Base-by-base conservation (phyloP, 1,284 basidiomycete species). In the Peniophora sp. region DNA sequence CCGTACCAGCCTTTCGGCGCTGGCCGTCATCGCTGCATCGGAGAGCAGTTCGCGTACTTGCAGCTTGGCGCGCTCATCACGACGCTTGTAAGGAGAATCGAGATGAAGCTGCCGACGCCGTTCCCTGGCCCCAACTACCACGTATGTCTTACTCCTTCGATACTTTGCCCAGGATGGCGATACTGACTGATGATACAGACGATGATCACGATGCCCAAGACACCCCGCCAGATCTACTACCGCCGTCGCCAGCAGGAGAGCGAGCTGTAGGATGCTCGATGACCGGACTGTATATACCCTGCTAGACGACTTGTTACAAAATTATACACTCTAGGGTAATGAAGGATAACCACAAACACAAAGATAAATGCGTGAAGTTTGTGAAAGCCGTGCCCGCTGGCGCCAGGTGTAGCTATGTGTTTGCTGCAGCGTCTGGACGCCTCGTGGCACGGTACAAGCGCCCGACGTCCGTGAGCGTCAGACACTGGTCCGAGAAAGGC, bases 1-100 rank as follows among this genome's bases (percentile, higher is more conserved):
- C 84, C 85, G 27, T 97, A 97, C 66, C 88, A 96, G 64, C 97
- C 96, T 1, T 99, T 99, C 63, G 97, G 96, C 52, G 95, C 96
- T 44, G 96, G 94, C 23, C 77, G 92, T 58, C 94, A 97, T 70
- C 76, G 94, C 52, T 97, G 95, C 68, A 96, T 97, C 57, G 94
- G 94, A 57, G 94, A 97, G 71, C 91, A 88, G 80, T 99, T 98
- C 63, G 97, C 97, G 14, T 96, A 97, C 66, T 70, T 98, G 51
- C 97, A 99, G 70, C 74, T 99, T 23, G 89, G 92, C 43, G 85
- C 86, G 5, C 78, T 99, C 64, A 72, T 99, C 55, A 68, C 84
- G 8, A 90, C 86, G 10, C 66, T 99, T 53, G 71, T 98, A 37
- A 83, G 95, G 50, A 71, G 79, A 52, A 73, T 91, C 55, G 88